Evolutionary conservation across 495 filamentous ascomycete species (phyloP).

Genomic region (Xylaria telfairii): DNA sequence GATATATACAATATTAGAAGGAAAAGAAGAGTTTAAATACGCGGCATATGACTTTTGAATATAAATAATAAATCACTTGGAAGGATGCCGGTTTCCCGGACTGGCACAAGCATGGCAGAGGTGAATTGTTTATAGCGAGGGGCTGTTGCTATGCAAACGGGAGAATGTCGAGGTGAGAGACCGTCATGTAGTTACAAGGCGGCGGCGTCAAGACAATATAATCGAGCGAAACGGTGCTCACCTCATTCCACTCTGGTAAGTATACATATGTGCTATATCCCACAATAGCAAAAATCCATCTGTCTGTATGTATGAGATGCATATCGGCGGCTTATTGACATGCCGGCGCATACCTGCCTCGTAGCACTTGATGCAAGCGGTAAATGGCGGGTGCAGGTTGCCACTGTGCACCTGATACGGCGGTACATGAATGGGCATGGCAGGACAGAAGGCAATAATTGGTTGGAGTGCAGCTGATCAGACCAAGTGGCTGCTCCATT

Average conservation of each 20-base stretch:
- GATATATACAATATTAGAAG: not conserved
- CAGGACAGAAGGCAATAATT: slow-evolving; percentile 13
- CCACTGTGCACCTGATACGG: slow-evolving; percentile 14
- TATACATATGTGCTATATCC: not conserved
- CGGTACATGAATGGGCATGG: not conserved
- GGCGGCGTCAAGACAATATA: slow-evolving; percentile 7
- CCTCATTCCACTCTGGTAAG: not conserved
- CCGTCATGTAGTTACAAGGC: not conserved
- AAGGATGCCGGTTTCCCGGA: slow-evolving; percentile 10
- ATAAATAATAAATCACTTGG: not conserved
- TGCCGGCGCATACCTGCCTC: slow-evolving; percentile 9
- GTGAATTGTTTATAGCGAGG: slow-evolving; percentile 1
- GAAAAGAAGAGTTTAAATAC: not conserved
- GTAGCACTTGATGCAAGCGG: slow-evolving; percentile 15
- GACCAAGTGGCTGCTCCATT: slow-evolving; percentile 17
- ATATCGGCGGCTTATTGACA: slow-evolving; percentile 15
- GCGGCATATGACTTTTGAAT: not conserved
- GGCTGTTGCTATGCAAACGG: slow-evolving; percentile 2
- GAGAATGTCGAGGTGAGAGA: slow-evolving; percentile 2
- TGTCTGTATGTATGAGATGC: slow-evolving; percentile 20
- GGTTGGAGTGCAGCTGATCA: slow-evolving; percentile 26
- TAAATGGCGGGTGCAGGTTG: slow-evolving; percentile 19
- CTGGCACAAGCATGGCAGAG: not conserved
- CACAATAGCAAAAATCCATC: slow-evolving; percentile 4
- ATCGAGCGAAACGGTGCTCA: not conserved